phyloP scores from a whole-genome alignment of 2,329 filamentous ascomycete species.

The Curvularia sp. region DNA sequence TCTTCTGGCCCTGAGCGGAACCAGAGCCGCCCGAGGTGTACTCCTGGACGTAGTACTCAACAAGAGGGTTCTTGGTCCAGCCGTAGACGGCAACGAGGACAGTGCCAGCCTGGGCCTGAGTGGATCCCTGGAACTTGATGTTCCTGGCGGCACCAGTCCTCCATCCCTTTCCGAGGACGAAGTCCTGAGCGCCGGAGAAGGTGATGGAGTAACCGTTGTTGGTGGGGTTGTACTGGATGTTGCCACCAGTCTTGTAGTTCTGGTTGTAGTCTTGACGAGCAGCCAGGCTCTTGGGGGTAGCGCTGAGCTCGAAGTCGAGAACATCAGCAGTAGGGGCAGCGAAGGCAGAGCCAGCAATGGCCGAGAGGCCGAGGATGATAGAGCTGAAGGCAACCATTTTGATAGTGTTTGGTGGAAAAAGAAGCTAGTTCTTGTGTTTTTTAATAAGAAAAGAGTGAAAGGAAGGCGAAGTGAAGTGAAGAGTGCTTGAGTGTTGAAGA shows the following conservation, averaged over 20 bases:
- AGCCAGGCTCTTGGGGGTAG: constrained; percentile 19
- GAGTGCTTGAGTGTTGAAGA: constrained; percentile 3
- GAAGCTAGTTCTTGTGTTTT: neutral
- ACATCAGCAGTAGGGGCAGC: constrained; percentile 37
- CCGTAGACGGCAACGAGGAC: constrained; percentile 58
- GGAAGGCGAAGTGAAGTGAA: constrained; percentile 1
- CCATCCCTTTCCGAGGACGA: constrained; percentile 47
- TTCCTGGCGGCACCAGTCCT: constrained; percentile 38
- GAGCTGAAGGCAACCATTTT: constrained; percentile 40
- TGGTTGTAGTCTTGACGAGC: constrained; percentile 46
- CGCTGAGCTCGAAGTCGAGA: constrained; percentile 41
- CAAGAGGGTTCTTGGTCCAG: constrained; percentile 59
- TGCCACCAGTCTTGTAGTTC: constrained; percentile 46
- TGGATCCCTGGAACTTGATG: constrained; percentile 42
- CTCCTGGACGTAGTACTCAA: constrained; percentile 61
- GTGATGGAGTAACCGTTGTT: constrained; percentile 40
- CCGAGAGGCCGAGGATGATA: constrained; percentile 32
- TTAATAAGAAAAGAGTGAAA: neutral
- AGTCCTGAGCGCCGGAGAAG: constrained; percentile 41
- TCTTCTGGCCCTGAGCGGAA: constrained; percentile 37
- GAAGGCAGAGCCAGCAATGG: constrained; percentile 26
- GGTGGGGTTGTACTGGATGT: constrained; percentile 36
- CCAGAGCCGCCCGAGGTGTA: constrained; percentile 56
- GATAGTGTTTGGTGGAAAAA: constrained; percentile 7
- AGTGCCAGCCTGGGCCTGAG: constrained; percentile 31